Evolutionary conservation across 2,329 filamentous ascomycete species (phyloP).

Genomic region (Pseudomassariella vexata): DNA sequence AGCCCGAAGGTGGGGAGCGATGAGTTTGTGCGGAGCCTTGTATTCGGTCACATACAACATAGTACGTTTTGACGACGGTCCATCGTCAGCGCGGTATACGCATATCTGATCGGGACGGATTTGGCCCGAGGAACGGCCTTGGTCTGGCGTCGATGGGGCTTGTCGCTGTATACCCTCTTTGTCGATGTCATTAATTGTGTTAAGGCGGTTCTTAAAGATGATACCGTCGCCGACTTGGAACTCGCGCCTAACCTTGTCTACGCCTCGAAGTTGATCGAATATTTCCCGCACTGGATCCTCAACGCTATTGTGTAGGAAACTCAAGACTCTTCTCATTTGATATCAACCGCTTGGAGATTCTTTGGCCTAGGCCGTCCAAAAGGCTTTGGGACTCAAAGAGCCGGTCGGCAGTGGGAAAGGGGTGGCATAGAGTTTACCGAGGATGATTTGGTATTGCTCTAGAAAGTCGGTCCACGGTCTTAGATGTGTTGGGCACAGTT

Average conservation of each 20-base stretch:
- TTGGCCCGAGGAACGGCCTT: too few relatives aligned
- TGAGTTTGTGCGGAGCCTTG: too few relatives aligned
- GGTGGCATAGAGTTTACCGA: conserved; percentile 15
- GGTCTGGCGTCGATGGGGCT: conserved; percentile 4
- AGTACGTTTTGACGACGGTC: too few relatives aligned
- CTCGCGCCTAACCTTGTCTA: conserved; percentile 10
- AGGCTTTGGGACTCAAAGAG: conserved; percentile 19
- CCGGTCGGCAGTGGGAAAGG: conserved; percentile 15
- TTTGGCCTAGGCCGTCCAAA: conserved; percentile 16
- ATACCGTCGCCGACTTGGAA: conserved; percentile 23
- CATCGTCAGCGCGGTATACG: too few relatives aligned
- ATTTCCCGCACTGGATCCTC: conserved; percentile 24
- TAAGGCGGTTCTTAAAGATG: conserved; percentile 24
- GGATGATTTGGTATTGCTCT: conserved; percentile 14
- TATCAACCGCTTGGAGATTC: conserved; percentile 11
- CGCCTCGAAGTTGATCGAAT: conserved; percentile 20
- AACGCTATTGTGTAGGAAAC: conserved; percentile 21
- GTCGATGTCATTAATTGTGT: conserved; percentile 18
- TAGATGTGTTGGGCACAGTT: conserved; percentile 22
- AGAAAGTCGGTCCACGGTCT: conserved; percentile 23
- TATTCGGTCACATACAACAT: too few relatives aligned
- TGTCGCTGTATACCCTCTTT: conserved; percentile 11
- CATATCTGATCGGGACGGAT: too few relatives aligned
- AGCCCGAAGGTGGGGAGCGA: too few relatives aligned
- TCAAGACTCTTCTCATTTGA: conserved; percentile 24